Base-by-base conservation (phyloP, 495 filamentous ascomycete species). In the Podospora conica region DNA sequence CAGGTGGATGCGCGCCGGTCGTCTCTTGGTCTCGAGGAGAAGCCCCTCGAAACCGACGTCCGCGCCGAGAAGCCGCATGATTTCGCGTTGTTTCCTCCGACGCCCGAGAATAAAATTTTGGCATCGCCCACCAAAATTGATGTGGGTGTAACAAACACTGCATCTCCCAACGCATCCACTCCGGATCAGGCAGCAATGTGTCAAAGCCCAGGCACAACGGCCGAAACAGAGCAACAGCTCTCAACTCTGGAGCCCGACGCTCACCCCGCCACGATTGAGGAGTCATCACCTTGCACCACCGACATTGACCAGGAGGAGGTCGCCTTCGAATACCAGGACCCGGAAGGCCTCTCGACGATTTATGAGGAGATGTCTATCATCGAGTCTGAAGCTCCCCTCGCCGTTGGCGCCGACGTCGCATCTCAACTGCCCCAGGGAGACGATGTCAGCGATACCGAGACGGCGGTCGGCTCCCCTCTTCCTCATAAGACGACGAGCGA, bases 321-420 rank as follows among this genome's bases (percentile, higher is more conserved):
- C 15, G 55, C 53, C 22, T 70, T 68, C 55, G 55, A 20, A 2
- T 57, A 65, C 9, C 63, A 67, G n/a, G 65, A 75, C 23, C 69
- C 73, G 1, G 73, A 75, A 59, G 69, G 71, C 5, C 63, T 75
- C 9, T 72, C 73, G 23, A 75, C 73, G 18, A 75, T 75, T 29
- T 72, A 68, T 27, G 73, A 75, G 31, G 73, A 75, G 60, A 65
- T 61, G 22, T 64, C 60, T 12, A 54, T 60, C 2, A 8, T 68
- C 2, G 67, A 70, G 10, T 21, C 25, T 40, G 63, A 64, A n/a
- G 31, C 31, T 7, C 10, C 7, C 3, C 0, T 40, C 21, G 25
- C 23, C 55, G 22, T 22, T 53, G 40, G n/a, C 11, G 22, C 18
- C 20, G 28, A 22, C 12, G 25, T 59, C 27, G 21, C 25, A 9